phyloP scores from a whole-genome alignment of 306 rosid genomes.

The Cucurbita moschata region DNA sequence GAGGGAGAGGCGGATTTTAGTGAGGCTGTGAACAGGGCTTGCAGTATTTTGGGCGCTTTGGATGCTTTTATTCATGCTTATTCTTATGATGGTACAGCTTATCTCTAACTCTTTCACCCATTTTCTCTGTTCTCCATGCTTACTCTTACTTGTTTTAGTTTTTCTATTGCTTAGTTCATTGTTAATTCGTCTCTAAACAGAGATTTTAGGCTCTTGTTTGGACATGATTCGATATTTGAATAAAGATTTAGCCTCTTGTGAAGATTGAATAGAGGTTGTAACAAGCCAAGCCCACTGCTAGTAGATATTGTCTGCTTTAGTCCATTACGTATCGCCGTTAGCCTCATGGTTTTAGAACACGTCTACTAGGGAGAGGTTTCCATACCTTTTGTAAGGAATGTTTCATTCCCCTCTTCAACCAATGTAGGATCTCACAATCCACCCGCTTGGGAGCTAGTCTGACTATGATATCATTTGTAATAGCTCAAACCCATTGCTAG shows the following conservation, averaged over 20 bases:
- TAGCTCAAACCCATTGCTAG: no score
- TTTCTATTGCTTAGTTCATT: not conserved
- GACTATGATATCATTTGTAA: no score
- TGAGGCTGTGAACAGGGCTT: constrained; percentile 52
- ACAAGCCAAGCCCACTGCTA: no score
- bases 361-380: no score
- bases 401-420: no score
- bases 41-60: constrained; percentile 36
- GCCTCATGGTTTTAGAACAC: no score
- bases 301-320: no score
- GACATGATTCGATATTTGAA: not conserved
- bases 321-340: no score
- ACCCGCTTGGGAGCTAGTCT: no score
- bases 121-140: not conserved
- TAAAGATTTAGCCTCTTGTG: not conserved
- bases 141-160: not conserved
- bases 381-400: no score
- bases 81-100: constrained; percentile 45
- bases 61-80: constrained; percentile 72
- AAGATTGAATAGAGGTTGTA: not conserved
- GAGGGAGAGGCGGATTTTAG: constrained; percentile 30
- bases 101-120: not conserved
- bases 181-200: not conserved
- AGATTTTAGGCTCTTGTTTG: not conserved
- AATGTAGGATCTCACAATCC: no score